A percentile compares a stretch with the other conserved stretches of the same genome.
phyloP scores from a whole-genome alignment of 2,329 filamentous ascomycete species.

The Penicillium crustosum region DNA sequence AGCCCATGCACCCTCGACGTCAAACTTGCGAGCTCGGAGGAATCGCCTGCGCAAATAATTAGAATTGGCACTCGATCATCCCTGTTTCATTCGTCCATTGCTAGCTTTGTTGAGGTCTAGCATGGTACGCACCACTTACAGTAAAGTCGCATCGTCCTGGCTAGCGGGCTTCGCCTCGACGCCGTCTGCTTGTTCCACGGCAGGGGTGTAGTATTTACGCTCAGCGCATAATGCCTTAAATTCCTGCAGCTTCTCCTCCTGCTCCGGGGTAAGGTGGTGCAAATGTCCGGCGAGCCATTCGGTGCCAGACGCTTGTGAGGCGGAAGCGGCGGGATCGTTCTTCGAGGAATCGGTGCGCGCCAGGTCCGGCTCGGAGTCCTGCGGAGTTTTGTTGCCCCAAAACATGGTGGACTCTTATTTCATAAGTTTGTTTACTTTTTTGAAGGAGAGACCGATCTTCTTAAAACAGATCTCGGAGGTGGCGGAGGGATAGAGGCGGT shows the following conservation, averaged over 20 bases:
- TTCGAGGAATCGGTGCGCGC: constrained; percentile 32
- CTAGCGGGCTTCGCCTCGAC: constrained; percentile 38
- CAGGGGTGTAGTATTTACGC: constrained; percentile 55
- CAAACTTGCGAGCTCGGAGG: constrained; percentile 79
- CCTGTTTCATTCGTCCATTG: neutral
- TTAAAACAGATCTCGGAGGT: neutral
- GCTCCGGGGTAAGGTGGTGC: constrained; percentile 68
- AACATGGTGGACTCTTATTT: constrained; percentile 23
- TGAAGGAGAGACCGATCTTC: neutral
- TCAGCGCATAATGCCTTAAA: constrained; percentile 71
- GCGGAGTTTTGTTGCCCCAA: constrained; percentile 34
- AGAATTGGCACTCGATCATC: neutral
- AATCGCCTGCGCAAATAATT: constrained; percentile 62
- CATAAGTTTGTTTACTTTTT: neutral
- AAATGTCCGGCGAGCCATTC: constrained; percentile 64
- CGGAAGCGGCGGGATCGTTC: constrained; percentile 39
- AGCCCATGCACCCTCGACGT: constrained; percentile 70
- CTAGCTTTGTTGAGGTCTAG: neutral
- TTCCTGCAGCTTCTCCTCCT: constrained; percentile 64
- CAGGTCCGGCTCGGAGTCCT: constrained; percentile 29
- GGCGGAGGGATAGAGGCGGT: constrained; percentile 10
- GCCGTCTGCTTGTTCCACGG: constrained; percentile 22
- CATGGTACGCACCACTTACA: constrained; percentile 38
- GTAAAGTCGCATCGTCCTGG: constrained; percentile 50
- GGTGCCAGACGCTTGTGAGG: constrained; percentile 37